Percentiles rank a stretch among this genome's conserved stretches.
Conservation (phyloP, 495 filamentous ascomycete species). For the Zalerion maritima region DNA sequence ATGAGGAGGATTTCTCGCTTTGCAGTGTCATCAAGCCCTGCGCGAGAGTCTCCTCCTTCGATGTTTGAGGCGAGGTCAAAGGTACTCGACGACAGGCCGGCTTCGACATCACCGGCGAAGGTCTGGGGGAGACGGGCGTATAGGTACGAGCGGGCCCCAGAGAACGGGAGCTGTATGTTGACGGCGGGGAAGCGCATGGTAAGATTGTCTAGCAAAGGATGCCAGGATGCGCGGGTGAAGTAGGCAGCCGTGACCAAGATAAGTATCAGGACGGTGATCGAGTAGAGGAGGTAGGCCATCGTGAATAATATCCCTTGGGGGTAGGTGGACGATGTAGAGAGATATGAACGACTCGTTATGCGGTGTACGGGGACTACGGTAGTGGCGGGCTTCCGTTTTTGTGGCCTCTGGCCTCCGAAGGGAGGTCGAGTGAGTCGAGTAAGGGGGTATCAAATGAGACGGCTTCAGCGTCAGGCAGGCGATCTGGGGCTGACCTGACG, state of each 20-base stretch:
- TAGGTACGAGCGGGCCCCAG: constrained; percentile 42
- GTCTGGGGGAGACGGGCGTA: constrained; percentile 61
- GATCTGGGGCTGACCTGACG: constrained; percentile 4
- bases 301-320: constrained; percentile 3
- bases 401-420: neutral
- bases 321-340: neutral
- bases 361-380: neutral
- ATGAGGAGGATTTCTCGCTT: constrained; percentile 73
- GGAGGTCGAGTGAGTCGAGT: constrained; percentile 1
- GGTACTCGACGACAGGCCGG: constrained; percentile 62
- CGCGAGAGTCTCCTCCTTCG: constrained; percentile 55
- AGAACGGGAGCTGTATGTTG: constrained; percentile 24
- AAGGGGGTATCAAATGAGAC: constrained; percentile 10
- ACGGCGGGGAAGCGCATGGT: constrained; percentile 9
- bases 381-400: constrained; percentile 1
- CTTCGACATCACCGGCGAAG: constrained; percentile 70
- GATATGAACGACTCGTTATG: neutral
- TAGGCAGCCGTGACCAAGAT: constrained; percentile 50
- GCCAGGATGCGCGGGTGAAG: constrained; percentile 66
- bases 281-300: constrained; percentile 72
- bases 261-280: constrained; percentile 47
- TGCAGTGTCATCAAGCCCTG: constrained; percentile 61
- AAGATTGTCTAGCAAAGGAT: constrained; percentile 43
- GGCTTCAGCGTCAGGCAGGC: constrained; percentile 3
- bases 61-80: constrained; percentile 77